Conservation (phyloP, 2,329 filamentous ascomycete genomes). For the Colletotrichum chlorophyti region DNA sequence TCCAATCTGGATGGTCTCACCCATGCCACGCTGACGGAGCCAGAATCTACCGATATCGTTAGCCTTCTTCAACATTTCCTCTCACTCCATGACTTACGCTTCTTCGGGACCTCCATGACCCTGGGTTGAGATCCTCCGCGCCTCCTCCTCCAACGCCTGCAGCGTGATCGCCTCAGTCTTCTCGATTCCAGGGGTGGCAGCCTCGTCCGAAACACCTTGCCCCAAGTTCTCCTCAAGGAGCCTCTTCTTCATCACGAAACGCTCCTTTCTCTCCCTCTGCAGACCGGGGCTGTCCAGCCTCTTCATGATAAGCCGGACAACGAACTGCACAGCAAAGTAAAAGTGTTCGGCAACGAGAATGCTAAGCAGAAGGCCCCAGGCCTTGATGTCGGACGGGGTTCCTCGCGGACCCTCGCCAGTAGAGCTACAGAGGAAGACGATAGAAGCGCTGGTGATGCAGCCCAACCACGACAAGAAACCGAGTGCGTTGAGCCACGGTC, state of each 20-base stretch:
- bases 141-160: constrained; percentile 69
- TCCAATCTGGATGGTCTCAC: constrained; percentile 64
- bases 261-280: constrained; percentile 83
- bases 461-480: constrained; percentile 95
- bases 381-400: constrained; percentile 73
- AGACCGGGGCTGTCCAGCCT: constrained; percentile 87
- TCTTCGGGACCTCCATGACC: constrained; percentile 60
- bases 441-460: constrained; percentile 83
- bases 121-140: constrained; percentile 54
- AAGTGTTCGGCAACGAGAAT: constrained; percentile 89
- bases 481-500: constrained; percentile 86
- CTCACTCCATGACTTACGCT: constrained; percentile 43
- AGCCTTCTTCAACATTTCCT: background rate
- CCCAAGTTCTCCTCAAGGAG: constrained; percentile 78
- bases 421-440: constrained; percentile 93
- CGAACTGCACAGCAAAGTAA: constrained; percentile 80
- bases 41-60: constrained; percentile 58
- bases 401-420: constrained; percentile 71
- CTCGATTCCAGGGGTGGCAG: constrained; percentile 53
- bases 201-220: constrained; percentile 57
- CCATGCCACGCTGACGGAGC: constrained; percentile 64
- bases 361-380: constrained; percentile 80
- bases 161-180: constrained; percentile 70
- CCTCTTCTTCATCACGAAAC: constrained; percentile 80
- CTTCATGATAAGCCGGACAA: constrained; percentile 74